These are phyloP conservation scores for Diatrype stigma DNA, from an alignment of 2,329 filamentous ascomycete species.

Conservation along the genomic window DNA sequence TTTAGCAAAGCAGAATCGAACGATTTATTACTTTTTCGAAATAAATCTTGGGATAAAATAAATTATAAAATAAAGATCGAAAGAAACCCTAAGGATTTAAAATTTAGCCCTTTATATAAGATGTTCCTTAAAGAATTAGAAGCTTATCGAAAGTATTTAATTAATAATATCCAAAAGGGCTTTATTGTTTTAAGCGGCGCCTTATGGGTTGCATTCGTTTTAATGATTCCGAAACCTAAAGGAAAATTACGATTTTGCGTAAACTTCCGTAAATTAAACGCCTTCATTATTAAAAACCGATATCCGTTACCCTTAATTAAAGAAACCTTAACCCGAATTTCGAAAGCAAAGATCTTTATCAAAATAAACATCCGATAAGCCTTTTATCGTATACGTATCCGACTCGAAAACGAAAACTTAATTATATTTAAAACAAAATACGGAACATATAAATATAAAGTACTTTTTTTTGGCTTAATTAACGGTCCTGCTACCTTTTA, in stretches of 20 bases:
- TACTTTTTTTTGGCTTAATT: not conserved
- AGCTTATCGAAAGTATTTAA: no score
- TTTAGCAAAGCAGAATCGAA: no score
- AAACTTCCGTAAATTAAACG: conserved; percentile 6
- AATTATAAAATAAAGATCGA: no score
- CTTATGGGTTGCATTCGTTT: no score
- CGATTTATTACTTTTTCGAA: no score
- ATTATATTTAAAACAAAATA: not conserved
- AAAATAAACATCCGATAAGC: conserved; percentile 4
- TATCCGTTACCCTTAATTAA: conserved; percentile 6
- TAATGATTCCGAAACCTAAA: not conserved
- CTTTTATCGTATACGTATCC: conserved; percentile 4
- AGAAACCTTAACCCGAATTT: conserved; percentile 1
- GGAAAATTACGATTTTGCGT: conserved; percentile 3
- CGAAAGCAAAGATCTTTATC: conserved; percentile 3
- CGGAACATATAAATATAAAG: conserved; percentile 4
- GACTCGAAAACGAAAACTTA: conserved; percentile 1
- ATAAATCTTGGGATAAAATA: no score
- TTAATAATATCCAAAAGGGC: no score
- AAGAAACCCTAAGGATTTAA: no score
- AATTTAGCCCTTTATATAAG: no score
- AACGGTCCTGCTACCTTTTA: conserved; percentile 1
- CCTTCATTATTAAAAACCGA: conserved; percentile 1
- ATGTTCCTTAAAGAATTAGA: no score
- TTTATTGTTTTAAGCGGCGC: no score